phyloP scores from a whole-genome alignment of 208 protist genomes.

The Herpetomonas muscarum region DNA sequence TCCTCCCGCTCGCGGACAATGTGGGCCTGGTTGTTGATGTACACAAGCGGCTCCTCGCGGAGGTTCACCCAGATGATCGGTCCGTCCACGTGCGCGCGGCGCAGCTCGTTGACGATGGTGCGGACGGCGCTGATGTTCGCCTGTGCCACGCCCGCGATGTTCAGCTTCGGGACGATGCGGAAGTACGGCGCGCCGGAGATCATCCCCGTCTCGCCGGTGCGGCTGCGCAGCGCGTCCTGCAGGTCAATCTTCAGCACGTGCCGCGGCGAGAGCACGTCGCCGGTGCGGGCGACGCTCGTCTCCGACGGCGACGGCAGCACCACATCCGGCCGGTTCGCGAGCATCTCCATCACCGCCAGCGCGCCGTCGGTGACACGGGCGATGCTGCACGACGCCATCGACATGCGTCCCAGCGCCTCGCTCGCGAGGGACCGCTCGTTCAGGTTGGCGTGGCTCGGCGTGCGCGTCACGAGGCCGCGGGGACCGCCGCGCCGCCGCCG shows the following conservation, averaged over 20 bases:
- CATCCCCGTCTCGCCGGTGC: conserved; percentile 65
- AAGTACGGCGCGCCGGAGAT: conserved; percentile 84
- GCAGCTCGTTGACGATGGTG: conserved; percentile 80
- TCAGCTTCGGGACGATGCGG: conserved; percentile 82
- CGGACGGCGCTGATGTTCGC: conserved; percentile 61
- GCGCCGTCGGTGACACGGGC: conserved; percentile 50
- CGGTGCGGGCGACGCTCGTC: conserved; percentile 44
- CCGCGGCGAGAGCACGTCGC: conserved; percentile 74
- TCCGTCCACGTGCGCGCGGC: conserved; percentile 57
- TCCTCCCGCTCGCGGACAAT: conserved; percentile 80
- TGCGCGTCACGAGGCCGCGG: neutral
- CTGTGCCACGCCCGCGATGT: conserved; percentile 80
- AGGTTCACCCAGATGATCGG: conserved; percentile 84
- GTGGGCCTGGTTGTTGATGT: conserved; percentile 82
- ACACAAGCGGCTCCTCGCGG: conserved; percentile 83
- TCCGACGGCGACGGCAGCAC: conserved; percentile 66
- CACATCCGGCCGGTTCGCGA: conserved; percentile 51
- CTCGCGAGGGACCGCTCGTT: conserved; percentile 30
- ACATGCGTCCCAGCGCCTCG: conserved; percentile 40
- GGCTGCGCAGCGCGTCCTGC: conserved; percentile 60
- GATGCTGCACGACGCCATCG: conserved; percentile 56
- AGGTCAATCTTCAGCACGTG: conserved; percentile 79
- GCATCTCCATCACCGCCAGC: conserved; percentile 69
- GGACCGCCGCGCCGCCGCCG: neutral
- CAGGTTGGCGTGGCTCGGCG: neutral